Evolutionary conservation across 2,329 filamentous ascomycete genomes (phyloP), one percentile per base, ranked within the genome.

Genomic region (Fulvia fulva): DNA sequence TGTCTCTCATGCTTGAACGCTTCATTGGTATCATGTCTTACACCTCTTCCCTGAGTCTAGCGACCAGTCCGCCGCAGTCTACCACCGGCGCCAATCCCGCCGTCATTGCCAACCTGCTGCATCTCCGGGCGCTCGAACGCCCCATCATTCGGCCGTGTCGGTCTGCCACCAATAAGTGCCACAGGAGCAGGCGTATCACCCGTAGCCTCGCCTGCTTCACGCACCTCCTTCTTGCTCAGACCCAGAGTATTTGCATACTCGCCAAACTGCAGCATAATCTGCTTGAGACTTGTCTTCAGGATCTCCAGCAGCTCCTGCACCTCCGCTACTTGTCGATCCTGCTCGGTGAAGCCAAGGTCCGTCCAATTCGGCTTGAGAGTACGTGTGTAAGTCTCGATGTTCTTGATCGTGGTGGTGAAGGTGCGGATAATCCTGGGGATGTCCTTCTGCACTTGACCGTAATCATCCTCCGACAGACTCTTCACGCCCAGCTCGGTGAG

Each of bases 361-460:
- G 89, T 92, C 90, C 90, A 95, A 73, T 94, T 90, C 3, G 84
- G 74, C 1, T 83, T 80, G 45, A 88, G 76, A 2, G 68, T 75
- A 7, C 73, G 72, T 63, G 85, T 80, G 69, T 95, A 91, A 1
- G 71, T 75, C 67, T 96, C 87, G 3, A 96, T 77, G 64, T 85
- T 85, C 55, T 78, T 81, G 56, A 91, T 86, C 0, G 89, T 85
- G 0, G 73, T 66, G 0, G 90, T 92, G 60, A 95, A 83, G 1
- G 85, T 84, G 49, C 87, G 83, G 52, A 97, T 84, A 57, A 96
- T 87, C 51, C 76, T 76, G 0, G 89, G 84, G 1, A 97, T 85
- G 63, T 94, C 89, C 45, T 86, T 81, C 64, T 95, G 88, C n/a
- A 95, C 93, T 65, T 90, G 89, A 14, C 93, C 93, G 69, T 86